Percentiles rank a stretch among this genome's conserved stretches.
These are phyloP conservation scores for Aphanoascus verrucosus DNA, from an alignment of 2,329 filamentous ascomycete genomes.

Conservation along the genomic window DNA sequence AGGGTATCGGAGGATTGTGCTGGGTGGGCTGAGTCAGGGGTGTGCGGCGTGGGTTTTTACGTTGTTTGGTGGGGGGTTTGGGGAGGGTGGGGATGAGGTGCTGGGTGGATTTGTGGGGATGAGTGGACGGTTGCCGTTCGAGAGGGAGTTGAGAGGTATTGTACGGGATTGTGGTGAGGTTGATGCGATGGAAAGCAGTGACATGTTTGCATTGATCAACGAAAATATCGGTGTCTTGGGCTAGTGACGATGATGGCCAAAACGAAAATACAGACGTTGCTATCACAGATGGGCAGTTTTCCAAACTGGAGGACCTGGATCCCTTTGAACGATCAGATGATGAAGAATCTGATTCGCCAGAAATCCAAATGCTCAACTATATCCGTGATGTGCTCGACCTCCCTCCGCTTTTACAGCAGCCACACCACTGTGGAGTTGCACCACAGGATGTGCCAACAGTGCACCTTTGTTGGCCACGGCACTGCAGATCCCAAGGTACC, in stretches of 20 bases:
- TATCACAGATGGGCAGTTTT: neutral
- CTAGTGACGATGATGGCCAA: no score
- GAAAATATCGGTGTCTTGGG: no score
- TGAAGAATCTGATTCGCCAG: slow-evolving; percentile 14
- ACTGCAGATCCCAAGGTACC: slow-evolving; percentile 32
- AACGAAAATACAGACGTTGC: neutral
- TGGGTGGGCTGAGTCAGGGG: slow-evolving; percentile 46
- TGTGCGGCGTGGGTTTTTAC: slow-evolving; percentile 39
- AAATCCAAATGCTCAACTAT: slow-evolving; percentile 20
- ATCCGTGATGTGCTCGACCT: slow-evolving; percentile 27
- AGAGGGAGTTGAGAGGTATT: slow-evolving; percentile 7
- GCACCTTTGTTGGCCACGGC: slow-evolving; percentile 35
- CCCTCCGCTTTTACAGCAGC: neutral
- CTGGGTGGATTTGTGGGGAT: slow-evolving; percentile 41
- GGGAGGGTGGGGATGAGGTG: neutral
- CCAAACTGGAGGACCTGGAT: neutral
- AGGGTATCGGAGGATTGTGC: slow-evolving; percentile 33
- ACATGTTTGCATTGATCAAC: neutral
- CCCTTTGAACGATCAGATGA: neutral
- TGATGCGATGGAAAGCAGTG: slow-evolving; percentile 1
- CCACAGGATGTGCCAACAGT: neutral
- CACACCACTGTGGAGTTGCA: neutral
- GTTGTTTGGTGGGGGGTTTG: slow-evolving; percentile 32
- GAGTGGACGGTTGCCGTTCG: slow-evolving; percentile 39
- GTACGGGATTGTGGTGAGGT: neutral